Base-by-base conservation (phyloP, 805 yeast genomes). In the Candida palmyrensis region DNA sequence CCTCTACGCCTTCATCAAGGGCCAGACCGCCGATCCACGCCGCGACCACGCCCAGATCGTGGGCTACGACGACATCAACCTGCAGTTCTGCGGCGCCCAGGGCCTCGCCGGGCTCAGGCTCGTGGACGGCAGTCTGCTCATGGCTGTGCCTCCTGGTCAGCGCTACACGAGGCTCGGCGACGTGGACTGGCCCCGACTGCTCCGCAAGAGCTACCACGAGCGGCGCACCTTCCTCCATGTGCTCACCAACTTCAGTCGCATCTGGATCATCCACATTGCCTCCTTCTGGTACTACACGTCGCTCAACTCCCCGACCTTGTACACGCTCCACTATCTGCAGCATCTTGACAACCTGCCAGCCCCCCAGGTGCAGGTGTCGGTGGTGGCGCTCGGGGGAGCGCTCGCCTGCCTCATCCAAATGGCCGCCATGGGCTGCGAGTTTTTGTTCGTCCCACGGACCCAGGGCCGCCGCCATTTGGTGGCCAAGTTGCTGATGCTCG, bases 31-130 rank as follows among this genome's bases (percentile, higher is more conserved):
- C 29, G n/a, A n/a, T n/a, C 85, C 81, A 3, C 62, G 60, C 33
- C 76, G 71, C 59, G 92, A 86, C 59, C 92, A 79, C 65, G 53
- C 68, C 54, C 53, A 72, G 43, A 65, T 79, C 51, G 50, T 78
- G 54, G 72, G 84, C 41, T 55, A 82, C 43, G 79, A 73, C 46
- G 79, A 73, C 42, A 51, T 71, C 24, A 73, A 73, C 42, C 78
- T 70, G 41, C 53, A 65, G 13, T 73, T 73, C 37, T 73, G 79
- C 78, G 62, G 60, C 37, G 52, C 57, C 2, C 45, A 58, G 29
- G 63, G 66, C 11, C 41, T 72, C 4, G 32, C 44, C 12, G 48
- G 51, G 25, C 50, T 73, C 12, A 41, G 36, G 18, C 44, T 70
- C 6, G 29, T 42, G 2, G 66, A 68, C 36, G 66, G 64, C 0